Evolutionary conservation across 352 stramenopile species (phyloP), one percentile per base, ranked within the genome.

Genomic region (Phytophthora pini): DNA sequence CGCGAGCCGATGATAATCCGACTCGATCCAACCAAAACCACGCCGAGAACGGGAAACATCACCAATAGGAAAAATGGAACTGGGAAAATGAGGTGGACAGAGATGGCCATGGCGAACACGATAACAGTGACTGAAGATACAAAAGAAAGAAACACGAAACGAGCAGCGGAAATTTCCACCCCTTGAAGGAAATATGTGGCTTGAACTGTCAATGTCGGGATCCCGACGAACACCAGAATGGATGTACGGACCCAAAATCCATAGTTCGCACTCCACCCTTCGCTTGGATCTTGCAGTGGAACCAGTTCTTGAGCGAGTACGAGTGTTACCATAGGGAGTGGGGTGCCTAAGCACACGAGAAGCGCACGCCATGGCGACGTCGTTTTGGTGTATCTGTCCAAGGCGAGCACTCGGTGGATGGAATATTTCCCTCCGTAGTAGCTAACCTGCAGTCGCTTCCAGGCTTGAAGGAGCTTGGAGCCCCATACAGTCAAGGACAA

Each of bases 41-140:
- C 24, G 22, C 44, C 32, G 24, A 50, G 22, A 11, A 50, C 44
- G 20, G 44, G 44, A 20, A 50, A 50, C 44, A 50, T 50, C 4
- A n/a, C 44, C 44, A 50, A 34, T 24, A 50, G 44, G 44, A 50
- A 50, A 27, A 50, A 50, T 11, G 44, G 44, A 34, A 50, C 24
- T 13, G 44, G 44, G 22, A 50, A 50, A 1, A 50, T 50, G 5
- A 50, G 12, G 24, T 50, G 44, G 24, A 27, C 44, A 50, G 22
- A 50, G 22, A 50, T 50, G 22, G 24, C 24, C 44, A 50, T 50
- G 17, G 44, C 17, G 11, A 26, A 17, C 10, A 20, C 44, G 44
- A 50, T 36, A 36, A 50, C 44, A 13, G 15, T 17, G 22, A 36
- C 44, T 11, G 45, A 52, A 39, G 45, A 34, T 13, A 52, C 6